These are phyloP conservation scores for Rhododendron williamsianum DNA, from an alignment of 148 eudicot species.

Conservation along the genomic window DNA sequence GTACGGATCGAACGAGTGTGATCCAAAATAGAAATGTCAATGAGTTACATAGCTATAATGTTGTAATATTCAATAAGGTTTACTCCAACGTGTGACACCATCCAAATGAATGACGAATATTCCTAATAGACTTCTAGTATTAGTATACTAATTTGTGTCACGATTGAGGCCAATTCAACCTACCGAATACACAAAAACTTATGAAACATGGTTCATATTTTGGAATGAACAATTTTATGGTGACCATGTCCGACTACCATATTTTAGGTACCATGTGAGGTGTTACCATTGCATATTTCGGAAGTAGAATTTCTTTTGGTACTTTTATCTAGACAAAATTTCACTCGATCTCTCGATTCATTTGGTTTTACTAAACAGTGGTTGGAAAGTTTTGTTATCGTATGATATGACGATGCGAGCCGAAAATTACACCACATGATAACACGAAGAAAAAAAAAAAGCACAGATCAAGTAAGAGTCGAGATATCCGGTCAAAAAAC, in stretches of 20 bases:
- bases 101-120: neutral
- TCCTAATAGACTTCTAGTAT: neutral
- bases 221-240: no score
- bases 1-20: neutral
- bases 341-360: no score
- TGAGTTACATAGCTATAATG: neutral
- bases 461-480: no score
- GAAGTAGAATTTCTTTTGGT: neutral
- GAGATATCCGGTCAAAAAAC: no score
- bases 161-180: neutral
- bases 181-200: neutral
- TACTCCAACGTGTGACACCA: neutral
- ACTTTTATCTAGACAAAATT: neutral
- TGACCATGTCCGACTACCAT: no score
- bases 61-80: neutral
- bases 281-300: no score
- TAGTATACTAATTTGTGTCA: neutral
- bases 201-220: neutral
- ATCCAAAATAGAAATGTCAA: neutral
- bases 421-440: neutral
- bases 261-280: no score
- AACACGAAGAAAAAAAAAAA: no score
- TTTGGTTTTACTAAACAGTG: neutral
- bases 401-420: neutral
- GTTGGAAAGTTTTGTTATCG: neutral